Base-by-base conservation (phyloP, 2,329 filamentous ascomycete genomes). In the Ampelomyces quisqualis region DNA sequence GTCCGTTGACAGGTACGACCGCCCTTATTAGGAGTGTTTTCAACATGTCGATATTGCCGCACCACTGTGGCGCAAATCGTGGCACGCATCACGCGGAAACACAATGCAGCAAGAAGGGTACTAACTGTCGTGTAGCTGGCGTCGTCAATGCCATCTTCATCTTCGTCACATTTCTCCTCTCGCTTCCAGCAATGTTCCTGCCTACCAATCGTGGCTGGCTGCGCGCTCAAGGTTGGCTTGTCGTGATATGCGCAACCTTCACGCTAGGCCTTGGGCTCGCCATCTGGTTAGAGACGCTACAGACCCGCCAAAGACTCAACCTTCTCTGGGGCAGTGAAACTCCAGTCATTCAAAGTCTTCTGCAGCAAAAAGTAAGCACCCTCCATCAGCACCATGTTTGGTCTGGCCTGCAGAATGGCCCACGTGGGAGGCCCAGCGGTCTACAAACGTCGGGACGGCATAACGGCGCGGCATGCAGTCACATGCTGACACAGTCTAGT, bases 111-210 rank as follows among this genome's bases (percentile, higher is more conserved):
- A 46, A 29, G 24, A 17, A 34, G 40, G 30, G 43, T 35, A 59
- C 56, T 61, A 49, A 60, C 55, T 51, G 24, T 32, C 33, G 30
- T 43, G 36, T 40, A 79, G 86, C 82, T 37, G 85, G 82, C 44
- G 81, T 90, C 49, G 82, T 77, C 60, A 90, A 90, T 66, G 79
- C 83, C 47, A 75, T 83, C 57, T 73, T 90, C 59, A 79, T 90
- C 63, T 82, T 91, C 66, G 60, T 81, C 55, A 82, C 84, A 17
- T 89, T 89, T 67, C 57, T 84, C 40, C 64, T 83, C 46, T 86
- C 85, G 5, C 69, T 93, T 11, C 86, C 86, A 3, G 86, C 80
- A n/a, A 72, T 91, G 40, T 75, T 84, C 48, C 79, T 86, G 44
- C 80, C 81, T 4, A 80, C 76, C 34, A 79, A 77, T 35, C 78